These are phyloP conservation scores for Pythium plurisporium DNA, from an alignment of 352 stramenopile species.

Conservation along the genomic window DNA sequence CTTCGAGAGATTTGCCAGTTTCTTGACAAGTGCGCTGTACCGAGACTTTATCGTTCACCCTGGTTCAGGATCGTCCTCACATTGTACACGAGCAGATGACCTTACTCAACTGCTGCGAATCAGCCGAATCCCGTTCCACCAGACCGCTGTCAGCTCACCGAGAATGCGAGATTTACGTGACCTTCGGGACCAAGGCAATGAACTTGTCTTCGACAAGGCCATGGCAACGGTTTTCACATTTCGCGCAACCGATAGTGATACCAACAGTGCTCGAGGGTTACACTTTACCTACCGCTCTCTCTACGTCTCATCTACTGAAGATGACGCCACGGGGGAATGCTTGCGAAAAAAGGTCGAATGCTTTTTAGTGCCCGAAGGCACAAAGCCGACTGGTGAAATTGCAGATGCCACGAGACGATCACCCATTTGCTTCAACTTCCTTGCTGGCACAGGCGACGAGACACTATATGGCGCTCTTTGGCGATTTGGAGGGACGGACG, in stretches of 20 bases:
- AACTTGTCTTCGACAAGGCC: conserved; percentile 12
- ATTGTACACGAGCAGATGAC: conserved; percentile 22
- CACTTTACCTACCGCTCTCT: conserved; percentile 1
- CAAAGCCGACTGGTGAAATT: conserved; percentile 1
- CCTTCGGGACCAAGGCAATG: neutral
- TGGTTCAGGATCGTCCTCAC: conserved; percentile 7
- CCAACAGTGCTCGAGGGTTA: neutral
- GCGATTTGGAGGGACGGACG: conserved; percentile 8
- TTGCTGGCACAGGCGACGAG: conserved; percentile 31
- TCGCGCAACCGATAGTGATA: no score
- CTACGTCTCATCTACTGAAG: conserved; percentile 4
- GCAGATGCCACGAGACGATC: conserved; percentile 9
- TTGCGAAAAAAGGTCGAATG: conserved; percentile 29
- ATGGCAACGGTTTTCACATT: conserved; percentile 19
- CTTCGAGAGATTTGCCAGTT: conserved; percentile 42
- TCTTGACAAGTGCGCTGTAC: conserved; percentile 42
- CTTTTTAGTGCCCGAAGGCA: conserved; percentile 41
- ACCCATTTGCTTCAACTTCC: conserved; percentile 49
- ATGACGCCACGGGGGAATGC: neutral
- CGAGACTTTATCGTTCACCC: conserved; percentile 38
- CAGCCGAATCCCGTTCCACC: conserved; percentile 56
- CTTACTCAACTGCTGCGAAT: conserved; percentile 38
- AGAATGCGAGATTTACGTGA: conserved; percentile 8
- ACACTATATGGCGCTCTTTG: conserved; percentile 41
- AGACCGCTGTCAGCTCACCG: conserved; percentile 29